These are phyloP conservation scores for carrot (Daucus carota) DNA, from an alignment of 129 eudicot genomes.

Conservation along the genomic window DNA sequence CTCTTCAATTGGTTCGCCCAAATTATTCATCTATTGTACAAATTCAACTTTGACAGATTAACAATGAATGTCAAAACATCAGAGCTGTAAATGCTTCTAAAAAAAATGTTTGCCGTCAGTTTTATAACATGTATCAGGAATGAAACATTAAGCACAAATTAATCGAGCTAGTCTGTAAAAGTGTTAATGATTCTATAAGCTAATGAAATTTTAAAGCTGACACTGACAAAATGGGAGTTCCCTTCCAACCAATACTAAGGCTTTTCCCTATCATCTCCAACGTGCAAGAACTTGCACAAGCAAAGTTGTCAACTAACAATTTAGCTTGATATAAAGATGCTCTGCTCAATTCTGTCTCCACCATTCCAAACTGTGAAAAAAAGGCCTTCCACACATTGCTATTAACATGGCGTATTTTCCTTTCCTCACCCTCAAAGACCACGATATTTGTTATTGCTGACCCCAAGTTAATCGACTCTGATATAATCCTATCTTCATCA, in stretches of 20 bases:
- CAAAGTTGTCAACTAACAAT: background rate
- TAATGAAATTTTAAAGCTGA: background rate
- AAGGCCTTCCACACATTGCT: background rate
- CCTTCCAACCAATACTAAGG: background rate
- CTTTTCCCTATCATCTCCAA: background rate
- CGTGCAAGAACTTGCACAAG: constrained; percentile 6
- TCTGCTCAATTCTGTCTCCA: constrained; percentile 4
- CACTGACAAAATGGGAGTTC: background rate
- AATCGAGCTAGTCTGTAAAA: background rate
- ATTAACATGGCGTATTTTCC: background rate
- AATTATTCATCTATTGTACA: background rate
- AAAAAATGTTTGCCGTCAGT: background rate
- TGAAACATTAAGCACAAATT: background rate
- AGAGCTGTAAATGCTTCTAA: background rate
- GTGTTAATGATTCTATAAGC: background rate
- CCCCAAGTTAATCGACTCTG: background rate
- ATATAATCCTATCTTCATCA: background rate
- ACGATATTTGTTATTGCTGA: background rate
- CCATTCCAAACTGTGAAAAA: background rate
- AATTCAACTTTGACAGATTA: background rate
- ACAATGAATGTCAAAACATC: background rate
- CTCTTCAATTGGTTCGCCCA: background rate
- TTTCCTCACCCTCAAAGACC: constrained; percentile 3
- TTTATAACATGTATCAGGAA: background rate
- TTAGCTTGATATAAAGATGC: constrained; percentile 3